These are phyloP conservation scores for Papiliotrema flavescens DNA, from an alignment of 1,284 basidiomycete genomes.

Conservation along the genomic window DNA sequence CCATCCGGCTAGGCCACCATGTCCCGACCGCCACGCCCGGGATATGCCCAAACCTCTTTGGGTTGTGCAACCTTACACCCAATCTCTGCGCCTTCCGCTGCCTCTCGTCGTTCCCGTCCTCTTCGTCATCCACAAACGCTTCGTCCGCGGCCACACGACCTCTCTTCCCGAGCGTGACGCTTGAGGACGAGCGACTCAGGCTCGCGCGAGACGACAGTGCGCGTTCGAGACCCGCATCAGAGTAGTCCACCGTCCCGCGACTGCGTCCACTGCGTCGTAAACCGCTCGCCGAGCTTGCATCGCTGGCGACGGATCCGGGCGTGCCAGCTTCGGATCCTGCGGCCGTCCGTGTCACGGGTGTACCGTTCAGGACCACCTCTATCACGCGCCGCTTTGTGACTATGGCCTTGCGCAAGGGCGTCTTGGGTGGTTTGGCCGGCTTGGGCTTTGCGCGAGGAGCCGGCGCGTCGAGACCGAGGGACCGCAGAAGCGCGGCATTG, in stretches of 20 bases:
- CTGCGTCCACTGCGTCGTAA: not conserved
- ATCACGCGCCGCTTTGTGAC: no score
- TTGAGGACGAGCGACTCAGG: not conserved
- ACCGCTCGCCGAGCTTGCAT: not conserved
- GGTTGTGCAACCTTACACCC: conserved; percentile 30
- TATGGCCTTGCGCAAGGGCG: not conserved
- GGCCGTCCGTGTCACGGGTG: not conserved
- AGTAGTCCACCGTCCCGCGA: not conserved
- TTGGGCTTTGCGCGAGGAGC: not conserved
- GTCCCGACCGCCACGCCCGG: conserved; percentile 35
- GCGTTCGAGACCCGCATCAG: not conserved
- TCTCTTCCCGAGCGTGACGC: not conserved
- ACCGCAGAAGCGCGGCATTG: not conserved
- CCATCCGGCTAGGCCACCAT: conserved; percentile 41
- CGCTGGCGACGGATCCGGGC: not conserved
- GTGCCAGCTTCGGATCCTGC: not conserved
- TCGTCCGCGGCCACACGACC: not conserved
- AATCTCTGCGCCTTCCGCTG: conserved; percentile 27
- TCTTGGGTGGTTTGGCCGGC: not conserved
- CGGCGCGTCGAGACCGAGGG: not conserved
- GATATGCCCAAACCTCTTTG: conserved; percentile 38
- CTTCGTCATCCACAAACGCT: not conserved
- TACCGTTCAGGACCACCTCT: not conserved
- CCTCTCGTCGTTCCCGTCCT: not conserved
- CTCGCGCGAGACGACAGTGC: not conserved